A percentile compares a stretch with the other conserved stretches of the same genome.
Conservation (phyloP, 192 early-diverging fungal genomes). For the Backusella macrospora region DNA sequence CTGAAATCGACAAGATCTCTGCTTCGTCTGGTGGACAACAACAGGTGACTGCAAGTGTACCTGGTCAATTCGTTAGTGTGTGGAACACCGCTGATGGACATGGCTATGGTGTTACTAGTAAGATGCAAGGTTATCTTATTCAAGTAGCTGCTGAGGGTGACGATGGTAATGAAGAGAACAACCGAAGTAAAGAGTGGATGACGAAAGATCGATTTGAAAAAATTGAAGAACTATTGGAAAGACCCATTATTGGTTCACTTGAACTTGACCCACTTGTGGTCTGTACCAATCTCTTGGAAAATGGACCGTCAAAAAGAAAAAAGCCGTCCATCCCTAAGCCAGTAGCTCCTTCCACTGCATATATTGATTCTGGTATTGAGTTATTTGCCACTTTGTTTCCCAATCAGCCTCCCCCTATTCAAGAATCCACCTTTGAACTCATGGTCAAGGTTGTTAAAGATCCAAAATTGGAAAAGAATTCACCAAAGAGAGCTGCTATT, state of each 20-base stretch:
- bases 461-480: slow-evolving; percentile 67
- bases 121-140: slow-evolving; percentile 50
- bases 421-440: slow-evolving; percentile 78
- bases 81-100: slow-evolving; percentile 61
- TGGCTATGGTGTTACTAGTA: slow-evolving; percentile 60
- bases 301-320: neutral
- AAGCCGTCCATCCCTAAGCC: slow-evolving; percentile 46
- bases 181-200: slow-evolving; percentile 47
- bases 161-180: slow-evolving; percentile 46
- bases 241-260: slow-evolving; percentile 55
- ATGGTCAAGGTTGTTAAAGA: slow-evolving; percentile 66
- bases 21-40: slow-evolving; percentile 47
- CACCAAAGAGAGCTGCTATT: slow-evolving; percentile 72
- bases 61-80: slow-evolving; percentile 51
- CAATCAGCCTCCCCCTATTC: slow-evolving; percentile 64
- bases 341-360: slow-evolving; percentile 51
- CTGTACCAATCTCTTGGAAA: slow-evolving; percentile 47
- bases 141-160: slow-evolving; percentile 44
- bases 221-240: slow-evolving; percentile 54
- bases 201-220: slow-evolving; percentile 43
- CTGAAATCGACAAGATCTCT: slow-evolving; percentile 55
- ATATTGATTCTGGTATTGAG: slow-evolving; percentile 81
- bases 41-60: slow-evolving; percentile 49
- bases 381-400: slow-evolving; percentile 79
- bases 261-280: slow-evolving; percentile 67